Percentiles rank a stretch among this genome's conserved stretches.
phyloP scores from a whole-genome alignment of 306 rosid genomes.

The Macrotyloma uniflorum region DNA sequence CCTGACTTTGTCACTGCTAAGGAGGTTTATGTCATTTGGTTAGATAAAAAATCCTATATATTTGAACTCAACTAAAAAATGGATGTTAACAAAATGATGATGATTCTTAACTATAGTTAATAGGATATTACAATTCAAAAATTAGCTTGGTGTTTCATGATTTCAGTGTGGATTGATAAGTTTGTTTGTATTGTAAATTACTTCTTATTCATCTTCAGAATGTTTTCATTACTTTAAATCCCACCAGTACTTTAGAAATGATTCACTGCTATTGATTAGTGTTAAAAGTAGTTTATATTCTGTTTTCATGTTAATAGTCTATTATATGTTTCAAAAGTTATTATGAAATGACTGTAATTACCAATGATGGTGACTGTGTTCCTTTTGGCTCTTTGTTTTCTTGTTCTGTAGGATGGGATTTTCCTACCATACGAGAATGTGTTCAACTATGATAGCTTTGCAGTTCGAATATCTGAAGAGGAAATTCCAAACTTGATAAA shows the following conservation, averaged over 20 bases:
- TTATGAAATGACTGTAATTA: conserved; percentile 18
- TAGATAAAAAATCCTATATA: neutral
- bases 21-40: neutral
- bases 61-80: neutral
- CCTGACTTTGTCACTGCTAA: conserved; percentile 7
- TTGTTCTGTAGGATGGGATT: conserved; percentile 75
- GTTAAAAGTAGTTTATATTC: conserved; percentile 20
- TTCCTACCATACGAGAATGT: conserved; percentile 88
- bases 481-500: conserved; percentile 78
- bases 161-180: no score
- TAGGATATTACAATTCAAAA: no score
- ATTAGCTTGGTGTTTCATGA: no score
- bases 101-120: neutral
- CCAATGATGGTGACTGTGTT: conserved; percentile 3
- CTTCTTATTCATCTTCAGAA: conserved; percentile 14
- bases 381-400: conserved; percentile 30
- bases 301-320: conserved; percentile 19
- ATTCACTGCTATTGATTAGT: conserved; percentile 18
- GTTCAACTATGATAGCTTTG: conserved; percentile 84
- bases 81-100: conserved; percentile 4
- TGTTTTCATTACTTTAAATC: conserved; percentile 2
- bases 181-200: neutral
- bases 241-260: conserved; percentile 8
- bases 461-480: conserved; percentile 76
- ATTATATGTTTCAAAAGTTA: conserved; percentile 14